phyloP scores from a whole-genome alignment of 1,139 yeast species.

The Hyphopichia burtonii region DNA sequence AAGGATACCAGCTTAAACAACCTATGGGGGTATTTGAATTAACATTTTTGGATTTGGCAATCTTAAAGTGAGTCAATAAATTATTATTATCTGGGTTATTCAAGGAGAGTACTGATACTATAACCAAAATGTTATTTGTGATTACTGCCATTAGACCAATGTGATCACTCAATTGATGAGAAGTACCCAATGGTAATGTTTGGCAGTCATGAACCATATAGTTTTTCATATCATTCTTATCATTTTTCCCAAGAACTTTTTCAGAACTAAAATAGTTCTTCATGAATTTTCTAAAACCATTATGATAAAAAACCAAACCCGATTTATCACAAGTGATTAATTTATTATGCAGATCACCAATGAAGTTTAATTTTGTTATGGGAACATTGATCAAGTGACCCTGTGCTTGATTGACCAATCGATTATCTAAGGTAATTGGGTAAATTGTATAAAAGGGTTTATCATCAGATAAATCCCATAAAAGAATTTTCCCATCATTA shows the following conservation, averaged over 20 bases:
- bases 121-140: conserved; percentile 49
- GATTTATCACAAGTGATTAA: conserved; percentile 57
- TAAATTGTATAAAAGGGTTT: conserved; percentile 24
- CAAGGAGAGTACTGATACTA: conserved; percentile 57
- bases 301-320: conserved; percentile 62
- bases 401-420: conserved; percentile 29
- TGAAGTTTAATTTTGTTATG: conserved; percentile 50
- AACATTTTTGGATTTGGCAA: conserved; percentile 43
- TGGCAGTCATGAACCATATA: conserved; percentile 28
- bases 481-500: conserved; percentile 24
- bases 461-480: conserved; percentile 28
- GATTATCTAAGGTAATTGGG: conserved; percentile 28
- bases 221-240: conserved; percentile 18
- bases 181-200: conserved; percentile 55
- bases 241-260: conserved; percentile 54
- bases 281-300: conserved; percentile 54
- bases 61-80: conserved; percentile 53
- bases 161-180: conserved; percentile 50
- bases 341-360: conserved; percentile 57
- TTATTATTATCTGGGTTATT: conserved; percentile 26
- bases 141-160: conserved; percentile 63
- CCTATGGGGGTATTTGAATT: conserved; percentile 22
- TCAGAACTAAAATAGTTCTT: conserved; percentile 50
- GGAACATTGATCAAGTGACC: conserved; percentile 55
- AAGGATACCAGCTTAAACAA: conserved; percentile 59